Percentiles rank a stretch among this genome's conserved stretches.
phyloP scores from a whole-genome alignment of 768 basidiomycete genomes.

The Auricularia heimuer region DNA sequence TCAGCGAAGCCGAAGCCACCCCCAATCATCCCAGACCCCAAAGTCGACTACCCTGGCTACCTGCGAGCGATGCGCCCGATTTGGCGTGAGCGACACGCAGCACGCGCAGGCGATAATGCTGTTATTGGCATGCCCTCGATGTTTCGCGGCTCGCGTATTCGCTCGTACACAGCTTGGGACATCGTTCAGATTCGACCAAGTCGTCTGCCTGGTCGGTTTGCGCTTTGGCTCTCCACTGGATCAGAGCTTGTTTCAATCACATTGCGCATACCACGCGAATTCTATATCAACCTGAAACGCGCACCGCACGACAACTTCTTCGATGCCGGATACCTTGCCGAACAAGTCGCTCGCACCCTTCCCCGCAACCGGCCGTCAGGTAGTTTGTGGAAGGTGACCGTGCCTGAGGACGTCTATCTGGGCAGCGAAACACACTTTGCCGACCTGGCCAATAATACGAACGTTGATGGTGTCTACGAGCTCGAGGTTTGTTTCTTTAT shows the following conservation, averaged over 20 bases:
- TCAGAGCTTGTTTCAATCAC: slow-evolving; percentile 69
- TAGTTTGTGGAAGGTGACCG: slow-evolving; percentile 75
- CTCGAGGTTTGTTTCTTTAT: slow-evolving; percentile 50
- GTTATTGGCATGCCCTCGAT: slow-evolving; percentile 51
- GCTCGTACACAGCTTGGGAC: slow-evolving; percentile 61
- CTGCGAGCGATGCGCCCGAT: slow-evolving; percentile 62
- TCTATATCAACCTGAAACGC: slow-evolving; percentile 83
- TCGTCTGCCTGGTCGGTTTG: slow-evolving; percentile 68
- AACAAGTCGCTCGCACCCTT: slow-evolving; percentile 65
- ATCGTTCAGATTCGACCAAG: slow-evolving; percentile 82
- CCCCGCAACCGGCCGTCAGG: slow-evolving; percentile 69
- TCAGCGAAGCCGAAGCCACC: slow-evolving; percentile 18
- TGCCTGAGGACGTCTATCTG: slow-evolving; percentile 75
- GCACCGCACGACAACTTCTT: slow-evolving; percentile 59
- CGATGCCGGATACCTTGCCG: slow-evolving; percentile 56
- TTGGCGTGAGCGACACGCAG: slow-evolving; percentile 52
- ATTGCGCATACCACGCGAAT: slow-evolving; percentile 80
- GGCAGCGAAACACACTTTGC: slow-evolving; percentile 87
- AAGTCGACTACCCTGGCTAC: slow-evolving; percentile 62
- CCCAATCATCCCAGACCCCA: slow-evolving; percentile 48
- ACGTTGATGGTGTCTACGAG: slow-evolving; percentile 92
- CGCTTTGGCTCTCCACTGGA: slow-evolving; percentile 80
- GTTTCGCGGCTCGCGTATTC: slow-evolving; percentile 54
- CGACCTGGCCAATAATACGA: slow-evolving; percentile 85
- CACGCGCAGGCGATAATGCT: slow-evolving; percentile 16